Base-by-base conservation (phyloP, 1,284 basidiomycete genomes). In the Cryptococcus hybrid region DNA sequence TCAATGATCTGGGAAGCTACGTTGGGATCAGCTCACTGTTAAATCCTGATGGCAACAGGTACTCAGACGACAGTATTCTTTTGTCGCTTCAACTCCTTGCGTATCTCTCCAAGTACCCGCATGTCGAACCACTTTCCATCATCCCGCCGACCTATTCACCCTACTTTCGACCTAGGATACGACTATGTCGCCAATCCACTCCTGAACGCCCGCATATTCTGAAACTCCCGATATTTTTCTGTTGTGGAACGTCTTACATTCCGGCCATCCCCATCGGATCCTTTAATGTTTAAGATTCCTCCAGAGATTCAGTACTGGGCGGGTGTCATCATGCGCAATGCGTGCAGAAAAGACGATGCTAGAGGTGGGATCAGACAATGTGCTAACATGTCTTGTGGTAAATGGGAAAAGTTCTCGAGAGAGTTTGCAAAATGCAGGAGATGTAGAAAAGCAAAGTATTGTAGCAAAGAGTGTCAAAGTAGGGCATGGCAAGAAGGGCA, bases 251-350 rank as follows among this genome's bases (percentile, higher is more conserved):
- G 92, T 48, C 98, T 96, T 80, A 99, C 95, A 0, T 94, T 94
- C 80, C 86, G 92, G 48, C 89, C 92, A 0, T 89, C 89, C 52
- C 86, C 88, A 18, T 85, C 86, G 1, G 90, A 93, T 72, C 83
- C 84, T 35, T 84, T 87, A 64, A 79, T 90, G 58, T 84, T 84
- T 6, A 85, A 85, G 40, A 81, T 98, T 5, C 92, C 93, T 0
- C 82, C 83, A 24, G 94, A 98, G 76, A 96, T 99, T 52, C 92
- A 98, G 79, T 98, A 97, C 73, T 99, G 95, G 96, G 95, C 95
- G 0, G 93, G 94, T 3, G 95, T 98, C 11, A 97, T 98, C 70
- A 99, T 99, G 95, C 85, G 96, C 53, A 99, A 99, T 74, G 95
- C 96, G 7, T 99, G 95, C 79, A 83, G 95, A 73, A 99, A 99